Evolutionary conservation across 2,329 filamentous ascomycete species (phyloP), one percentile per base, ranked within the genome.

Genomic region (Pseudocercospora cruenta): DNA sequence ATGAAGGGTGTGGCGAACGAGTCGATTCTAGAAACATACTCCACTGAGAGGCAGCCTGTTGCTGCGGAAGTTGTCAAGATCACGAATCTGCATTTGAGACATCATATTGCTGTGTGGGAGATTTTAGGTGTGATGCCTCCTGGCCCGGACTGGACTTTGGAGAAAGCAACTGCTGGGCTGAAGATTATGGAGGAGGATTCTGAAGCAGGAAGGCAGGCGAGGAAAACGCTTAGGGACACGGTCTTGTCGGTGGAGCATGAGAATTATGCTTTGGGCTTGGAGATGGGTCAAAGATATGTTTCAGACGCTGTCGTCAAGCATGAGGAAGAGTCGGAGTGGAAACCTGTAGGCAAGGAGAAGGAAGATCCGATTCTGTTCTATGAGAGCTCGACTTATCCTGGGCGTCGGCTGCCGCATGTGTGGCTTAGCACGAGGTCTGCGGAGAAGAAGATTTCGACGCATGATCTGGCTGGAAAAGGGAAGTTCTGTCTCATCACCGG

Each of bases 381-480:
- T 19, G 69, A 73, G 19, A 31, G 70, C 16, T 68, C 60, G 59
- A 88, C 87, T 2, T 86, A 83, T 68, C 87, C 87, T 0, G 88
- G 87, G 5, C 78, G 78, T 28, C 80, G 86, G 1, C 76, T 90
- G 28, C 87, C 88, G 3, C 87, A 90, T 72, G 86, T 80, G 0
- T 89, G 87, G 87, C 76, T 90, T 6, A 85, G 85, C 70, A 81
- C 78, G 8, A 71, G 78, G 0, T 70, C 79, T 2, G 85, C 85
- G 0, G 76, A 75, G 0, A 73, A 80, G 51, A 75, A 76, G 19
- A 73, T 85, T 12, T 88, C 86, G 1, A 88, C 85, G 0, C 82
- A 86, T 36, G 87, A 89, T 73, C 74, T 90, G 1, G 84, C 84
- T 0, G 87, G 87, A 0, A 78, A 87, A 49, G 83, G 85, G 0